phyloP scores from a whole-genome alignment of 2,329 filamentous ascomycete genomes.

The Blumeria hordei region DNA sequence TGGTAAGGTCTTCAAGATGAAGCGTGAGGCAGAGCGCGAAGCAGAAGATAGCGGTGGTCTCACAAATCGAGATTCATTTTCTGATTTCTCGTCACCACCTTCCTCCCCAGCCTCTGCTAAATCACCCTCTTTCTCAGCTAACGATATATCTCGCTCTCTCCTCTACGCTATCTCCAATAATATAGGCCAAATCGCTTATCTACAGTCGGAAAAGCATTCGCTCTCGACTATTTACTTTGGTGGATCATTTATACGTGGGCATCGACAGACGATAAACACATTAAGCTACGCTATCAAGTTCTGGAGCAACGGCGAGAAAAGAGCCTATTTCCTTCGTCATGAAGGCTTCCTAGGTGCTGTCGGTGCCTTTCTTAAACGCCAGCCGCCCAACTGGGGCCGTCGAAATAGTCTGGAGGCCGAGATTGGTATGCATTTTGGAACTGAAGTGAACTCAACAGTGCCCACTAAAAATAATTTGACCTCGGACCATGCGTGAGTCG shows the following conservation, averaged over 20 bases:
- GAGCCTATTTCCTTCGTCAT: slow-evolving; percentile 86
- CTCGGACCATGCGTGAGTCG: no score
- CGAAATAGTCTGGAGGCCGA: slow-evolving; percentile 33
- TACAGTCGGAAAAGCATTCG: slow-evolving; percentile 89
- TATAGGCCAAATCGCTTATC: slow-evolving; percentile 88
- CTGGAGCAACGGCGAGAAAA: slow-evolving; percentile 83
- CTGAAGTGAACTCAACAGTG: no score
- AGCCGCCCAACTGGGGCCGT: slow-evolving; percentile 77
- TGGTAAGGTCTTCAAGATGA: slow-evolving; percentile 88
- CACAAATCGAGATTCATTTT: slow-evolving; percentile 6
- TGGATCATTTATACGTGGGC: slow-evolving; percentile 85
- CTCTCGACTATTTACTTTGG: slow-evolving; percentile 92
- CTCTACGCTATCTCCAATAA: slow-evolving; percentile 95
- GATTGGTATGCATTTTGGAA: no score
- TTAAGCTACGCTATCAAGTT: slow-evolving; percentile 92
- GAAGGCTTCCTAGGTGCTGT: slow-evolving; percentile 90
- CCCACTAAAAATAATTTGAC: no score
- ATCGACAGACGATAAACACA: slow-evolving; percentile 94
- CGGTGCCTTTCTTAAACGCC: slow-evolving; percentile 77
- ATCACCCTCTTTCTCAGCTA: slow-evolving; percentile 36
- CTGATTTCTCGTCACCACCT: background rate
- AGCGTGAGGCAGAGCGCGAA: slow-evolving; percentile 54
- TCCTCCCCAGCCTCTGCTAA: slow-evolving; percentile 3
- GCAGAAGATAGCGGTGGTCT: slow-evolving; percentile 43
- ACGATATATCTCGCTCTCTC: slow-evolving; percentile 75